These are phyloP conservation scores for Phytopythium cucurbitacearum DNA, from an alignment of 352 stramenopile species.

Conservation along the genomic window DNA sequence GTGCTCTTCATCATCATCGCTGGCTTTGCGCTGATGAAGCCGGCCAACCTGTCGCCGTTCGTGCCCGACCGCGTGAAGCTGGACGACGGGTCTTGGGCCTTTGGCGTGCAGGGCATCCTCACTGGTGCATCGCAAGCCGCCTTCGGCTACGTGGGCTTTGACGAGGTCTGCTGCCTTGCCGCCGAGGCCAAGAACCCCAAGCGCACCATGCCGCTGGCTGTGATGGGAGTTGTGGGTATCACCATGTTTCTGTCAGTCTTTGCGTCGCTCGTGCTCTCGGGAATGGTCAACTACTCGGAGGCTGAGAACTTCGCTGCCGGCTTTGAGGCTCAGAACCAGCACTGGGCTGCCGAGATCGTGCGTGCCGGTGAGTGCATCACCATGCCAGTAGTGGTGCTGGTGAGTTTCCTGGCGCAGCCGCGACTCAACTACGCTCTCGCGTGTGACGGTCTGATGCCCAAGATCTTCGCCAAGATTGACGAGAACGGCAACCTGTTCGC, in stretches of 20 bases:
- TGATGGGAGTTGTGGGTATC: conserved; percentile 75
- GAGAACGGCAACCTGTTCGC: conserved; percentile 76
- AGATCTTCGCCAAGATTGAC: conserved; percentile 86
- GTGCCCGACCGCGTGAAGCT: conserved; percentile 36
- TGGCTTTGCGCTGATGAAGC: conserved; percentile 80
- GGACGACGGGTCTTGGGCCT: conserved; percentile 18
- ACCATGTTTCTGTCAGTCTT: conserved; percentile 75
- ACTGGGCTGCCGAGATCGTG: conserved; percentile 51
- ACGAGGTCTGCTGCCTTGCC: conserved; percentile 91
- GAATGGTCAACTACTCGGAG: conserved; percentile 45
- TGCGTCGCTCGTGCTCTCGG: conserved; percentile 81
- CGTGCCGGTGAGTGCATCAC: conserved; percentile 73
- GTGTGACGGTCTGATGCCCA: conserved; percentile 90
- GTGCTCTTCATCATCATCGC: conserved; percentile 91
- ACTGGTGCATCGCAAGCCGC: conserved; percentile 82
- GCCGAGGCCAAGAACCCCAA: conserved; percentile 78
- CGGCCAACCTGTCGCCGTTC: conserved; percentile 82
- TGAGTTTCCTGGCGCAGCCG: conserved; percentile 91
- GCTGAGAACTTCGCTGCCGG: conserved; percentile 30
- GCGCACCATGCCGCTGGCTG: conserved; percentile 71
- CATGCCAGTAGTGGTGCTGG: conserved; percentile 92
- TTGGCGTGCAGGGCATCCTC: conserved; percentile 63
- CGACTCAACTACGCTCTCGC: conserved; percentile 91
- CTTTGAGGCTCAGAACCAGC: conserved; percentile 30
- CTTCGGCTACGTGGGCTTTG: conserved; percentile 95